Percentiles rank a stretch among this genome's conserved stretches.
Conservation (phyloP, 805 yeast species). For the Starmerella gropengiesseri region DNA sequence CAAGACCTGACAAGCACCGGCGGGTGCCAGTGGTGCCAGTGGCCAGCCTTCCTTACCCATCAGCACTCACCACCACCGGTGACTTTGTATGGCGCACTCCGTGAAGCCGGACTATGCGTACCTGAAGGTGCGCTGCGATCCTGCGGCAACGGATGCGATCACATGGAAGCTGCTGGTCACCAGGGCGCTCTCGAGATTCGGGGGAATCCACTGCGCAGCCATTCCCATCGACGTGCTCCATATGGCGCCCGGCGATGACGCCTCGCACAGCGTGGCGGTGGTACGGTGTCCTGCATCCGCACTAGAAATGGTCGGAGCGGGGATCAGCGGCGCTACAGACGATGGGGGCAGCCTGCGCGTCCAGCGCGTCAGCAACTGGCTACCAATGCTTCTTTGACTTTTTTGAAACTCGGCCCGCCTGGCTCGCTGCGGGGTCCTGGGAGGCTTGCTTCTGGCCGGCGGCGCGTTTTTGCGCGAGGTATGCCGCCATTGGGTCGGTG, state of each 20-base stretch:
- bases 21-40: no score
- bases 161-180: slow-evolving; percentile 27
- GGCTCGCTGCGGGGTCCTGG: no score
- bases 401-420: not conserved
- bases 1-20: no score
- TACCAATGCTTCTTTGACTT: slow-evolving; percentile 13
- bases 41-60: no score
- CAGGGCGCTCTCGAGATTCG: slow-evolving; percentile 21
- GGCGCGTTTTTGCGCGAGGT: slow-evolving; percentile 1
- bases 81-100: slow-evolving; percentile 16
- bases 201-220: slow-evolving; percentile 28
- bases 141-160: slow-evolving; percentile 23
- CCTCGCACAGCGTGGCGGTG: slow-evolving; percentile 12
- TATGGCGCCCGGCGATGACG: not conserved
- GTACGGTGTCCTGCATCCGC: slow-evolving; percentile 19
- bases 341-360: slow-evolving; percentile 11
- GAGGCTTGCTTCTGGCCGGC: slow-evolving; percentile 9
- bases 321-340: slow-evolving; percentile 7
- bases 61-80: no score
- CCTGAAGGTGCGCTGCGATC: slow-evolving; percentile 22
- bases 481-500: not conserved
- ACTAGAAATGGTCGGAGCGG: slow-evolving; percentile 14
- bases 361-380: slow-evolving; percentile 11
- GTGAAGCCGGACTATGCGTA: slow-evolving; percentile 29
- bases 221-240: slow-evolving; percentile 26